Evolutionary conservation across 208 protist genomes (phyloP), one percentile per base, ranked within the genome.

Genomic region (Trypanosoma melophagium): DNA sequence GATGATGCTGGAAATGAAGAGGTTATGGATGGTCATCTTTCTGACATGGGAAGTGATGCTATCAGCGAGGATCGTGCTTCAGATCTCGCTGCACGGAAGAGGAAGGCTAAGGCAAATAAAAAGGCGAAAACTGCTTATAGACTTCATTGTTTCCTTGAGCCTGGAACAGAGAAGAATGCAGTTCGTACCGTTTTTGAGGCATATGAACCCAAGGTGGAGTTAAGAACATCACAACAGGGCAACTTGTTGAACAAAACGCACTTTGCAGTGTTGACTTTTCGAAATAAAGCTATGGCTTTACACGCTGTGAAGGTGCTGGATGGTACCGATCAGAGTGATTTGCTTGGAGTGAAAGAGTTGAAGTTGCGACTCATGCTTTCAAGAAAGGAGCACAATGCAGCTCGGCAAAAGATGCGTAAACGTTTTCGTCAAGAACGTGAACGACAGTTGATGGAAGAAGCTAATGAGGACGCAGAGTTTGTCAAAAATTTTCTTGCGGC

Each of bases 211-310:
- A 96, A 93, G 60, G 86, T 94, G 0, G 77, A 86, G 31, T 60
- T 94, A 13, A 79, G 91, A 16, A 84, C 80, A 3, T 80, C 87
- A 17, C 90, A 96, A 69, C 87, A 96, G 67, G 90, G 90, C 7
- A 96, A 81, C 73, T 61, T 93, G 38, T 80, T 96, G 55, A 96
- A 96, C 77, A 92, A 93, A 70, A 82, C 87, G 31, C 90, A 94
- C 62, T 96, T 81, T 69, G 90, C 90, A 7, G 90, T 96, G 17
- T 76, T 96, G n/a, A 92, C 90, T 0, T 96, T 96, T 51, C 81
- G 78, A 59, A 96, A 96, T 76, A 94, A 96, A 56, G 77, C 88
- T 12, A 86, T 92, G 77, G 88, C 86, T 12, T 62, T 93, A 47
- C 88, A 94, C 62, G 82, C 87, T 2, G 88, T 92, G 16, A 88